Percentiles rank a stretch among this genome's conserved stretches.
phyloP scores from a whole-genome alignment of 2,329 filamentous ascomycete species.

The Torrubiella hemipterigena region DNA sequence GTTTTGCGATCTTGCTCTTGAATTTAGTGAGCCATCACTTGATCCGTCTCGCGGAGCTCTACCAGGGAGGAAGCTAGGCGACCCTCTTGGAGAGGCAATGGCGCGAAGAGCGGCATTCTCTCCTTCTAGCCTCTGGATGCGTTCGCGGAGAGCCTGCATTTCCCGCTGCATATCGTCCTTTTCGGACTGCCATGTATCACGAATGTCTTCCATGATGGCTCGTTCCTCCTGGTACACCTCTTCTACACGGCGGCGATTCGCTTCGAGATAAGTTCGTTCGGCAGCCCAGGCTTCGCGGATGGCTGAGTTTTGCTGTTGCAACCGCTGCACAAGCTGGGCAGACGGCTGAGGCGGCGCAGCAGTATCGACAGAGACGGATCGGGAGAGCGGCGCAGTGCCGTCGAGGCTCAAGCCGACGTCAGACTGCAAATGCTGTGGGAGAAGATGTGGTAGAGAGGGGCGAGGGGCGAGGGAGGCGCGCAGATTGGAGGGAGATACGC shows the following conservation, averaged over 20 bases:
- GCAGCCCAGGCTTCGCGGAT: constrained; percentile 40
- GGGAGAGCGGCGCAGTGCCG: constrained; percentile 13
- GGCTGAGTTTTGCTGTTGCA: constrained; percentile 27
- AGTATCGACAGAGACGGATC: constrained; percentile 15
- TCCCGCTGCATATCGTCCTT: constrained; percentile 27
- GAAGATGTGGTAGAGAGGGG: constrained; percentile 2
- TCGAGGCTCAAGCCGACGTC: constrained; percentile 6
- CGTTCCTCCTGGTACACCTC: constrained; percentile 44
- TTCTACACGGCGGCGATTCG: constrained; percentile 39
- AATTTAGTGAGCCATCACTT: too few relatives aligned
- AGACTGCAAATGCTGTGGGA: constrained; percentile 1
- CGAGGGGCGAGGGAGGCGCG: constrained; percentile 3
- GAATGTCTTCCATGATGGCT: constrained; percentile 39
- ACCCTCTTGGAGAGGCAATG: constrained; percentile 16
- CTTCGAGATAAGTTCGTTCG: constrained; percentile 41
- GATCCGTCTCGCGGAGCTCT: too few relatives aligned
- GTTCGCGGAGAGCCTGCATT: constrained; percentile 27
- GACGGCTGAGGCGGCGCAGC: constrained; percentile 15
- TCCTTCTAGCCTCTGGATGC: constrained; percentile 21
- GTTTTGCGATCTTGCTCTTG: too few relatives aligned
- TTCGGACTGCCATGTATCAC: constrained; percentile 32
- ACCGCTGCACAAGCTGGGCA: constrained; percentile 24
- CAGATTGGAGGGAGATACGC: constrained; percentile 8
- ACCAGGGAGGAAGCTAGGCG: constrained; percentile 13
- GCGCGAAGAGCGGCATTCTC: constrained; percentile 22